Evolutionary conservation across 306 rosid species (phyloP), one percentile per base, ranked within the genome.

Genomic region (Purshia tridentata): DNA sequence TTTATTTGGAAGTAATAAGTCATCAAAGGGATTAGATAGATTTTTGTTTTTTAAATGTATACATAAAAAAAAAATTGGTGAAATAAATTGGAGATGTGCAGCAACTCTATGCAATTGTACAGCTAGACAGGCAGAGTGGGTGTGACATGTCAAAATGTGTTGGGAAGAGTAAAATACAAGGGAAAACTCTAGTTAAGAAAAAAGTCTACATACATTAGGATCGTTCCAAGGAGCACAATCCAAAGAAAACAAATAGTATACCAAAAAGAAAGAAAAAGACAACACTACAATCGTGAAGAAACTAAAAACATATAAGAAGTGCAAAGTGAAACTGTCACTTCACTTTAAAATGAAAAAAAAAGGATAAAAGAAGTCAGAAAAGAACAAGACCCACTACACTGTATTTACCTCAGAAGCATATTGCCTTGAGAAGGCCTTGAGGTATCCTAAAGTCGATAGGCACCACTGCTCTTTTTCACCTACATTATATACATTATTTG

Each of bases 401-500:
- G 37, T 42, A 40, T 55, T 68, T 90, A 95, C 99, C 99, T 95
- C 99, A 37, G 96, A 78, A 16, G 99, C 99, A 29, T 95, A 93
- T 84, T 91, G 98, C 88, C 98, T 91, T 3, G 99, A 88, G 77
- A 94, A 87, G 67, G 99, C 92, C 88, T 91, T 94, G 83, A 90
- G 96, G 79, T 94, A 94, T 64, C 96, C 95, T 79, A 94, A 84
- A 51, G 98, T 94, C 45, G 98, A 81, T 69, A 93, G 78, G 81
- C 97, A 93, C 98, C 98, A 95, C 80, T 95, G 99, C 82, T 89
- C 98, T 65, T 91, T 91, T 81, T 95, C 99, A 54, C 96, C 98
- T 22, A 91, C 73, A 72, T 81, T 86, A 83, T 94, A 89, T 58
- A 62, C 65, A 68, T 74, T 74, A 48, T 70, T 76, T 51, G 80